phyloP scores from a whole-genome alignment of 495 filamentous ascomycete species.

The Penicillium maclennaniae region DNA sequence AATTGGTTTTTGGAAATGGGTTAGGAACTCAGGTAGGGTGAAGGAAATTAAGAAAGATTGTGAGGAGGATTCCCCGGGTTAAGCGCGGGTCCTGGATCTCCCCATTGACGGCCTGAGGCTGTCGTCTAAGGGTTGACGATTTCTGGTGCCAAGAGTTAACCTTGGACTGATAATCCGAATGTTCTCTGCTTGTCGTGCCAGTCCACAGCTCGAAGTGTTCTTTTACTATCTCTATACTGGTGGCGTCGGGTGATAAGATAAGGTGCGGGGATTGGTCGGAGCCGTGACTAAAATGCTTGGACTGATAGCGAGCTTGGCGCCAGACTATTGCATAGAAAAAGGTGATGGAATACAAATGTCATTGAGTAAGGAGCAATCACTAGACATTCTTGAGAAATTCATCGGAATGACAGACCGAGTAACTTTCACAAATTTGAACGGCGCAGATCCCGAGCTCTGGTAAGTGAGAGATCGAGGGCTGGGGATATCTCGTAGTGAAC shows the following conservation, averaged over 20 bases:
- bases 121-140: not conserved
- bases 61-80: not conserved
- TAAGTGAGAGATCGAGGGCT: not conserved
- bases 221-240: slow-evolving; percentile 7
- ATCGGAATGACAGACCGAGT: not conserved
- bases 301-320: slow-evolving; percentile 26
- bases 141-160: not conserved
- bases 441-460: not conserved
- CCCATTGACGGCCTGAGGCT: not conserved
- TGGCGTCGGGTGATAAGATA: slow-evolving; percentile 30
- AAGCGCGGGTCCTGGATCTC: not conserved
- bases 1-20: not conserved
- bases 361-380: not conserved
- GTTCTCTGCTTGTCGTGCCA: not conserved
- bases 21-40: not conserved
- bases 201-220: not conserved
- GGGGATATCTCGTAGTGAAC: not conserved
- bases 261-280: slow-evolving; percentile 17
- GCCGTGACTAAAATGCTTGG: slow-evolving; percentile 15
- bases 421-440: not conserved
- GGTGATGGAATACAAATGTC: not conserved
- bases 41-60: not conserved
- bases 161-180: not conserved
- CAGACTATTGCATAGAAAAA: not conserved
- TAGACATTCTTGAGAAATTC: not conserved